These are phyloP conservation scores for Monsonia emarginata DNA, from an alignment of 441 rosid genomes.

Conservation along the genomic window DNA sequence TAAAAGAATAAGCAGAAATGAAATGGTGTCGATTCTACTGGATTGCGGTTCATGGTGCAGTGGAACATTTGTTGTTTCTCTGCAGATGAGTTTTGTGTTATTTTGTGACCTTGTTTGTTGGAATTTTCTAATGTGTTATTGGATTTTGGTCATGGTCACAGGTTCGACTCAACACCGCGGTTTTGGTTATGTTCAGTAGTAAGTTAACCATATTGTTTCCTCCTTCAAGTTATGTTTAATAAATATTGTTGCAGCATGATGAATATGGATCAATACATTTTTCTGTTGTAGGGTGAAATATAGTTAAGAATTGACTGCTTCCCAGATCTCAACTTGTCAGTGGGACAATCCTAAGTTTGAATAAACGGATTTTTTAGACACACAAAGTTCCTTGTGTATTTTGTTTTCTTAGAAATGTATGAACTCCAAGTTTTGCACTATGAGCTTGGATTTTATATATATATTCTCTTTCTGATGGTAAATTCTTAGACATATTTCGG, in stretches of 20 bases:
- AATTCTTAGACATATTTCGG: too few species aligned
- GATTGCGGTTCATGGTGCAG: neutral
- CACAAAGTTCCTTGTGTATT: too few species aligned
- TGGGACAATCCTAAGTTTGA: neutral
- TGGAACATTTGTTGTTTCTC: neutral
- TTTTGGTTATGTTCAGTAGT: conserved; percentile 75
- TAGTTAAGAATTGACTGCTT: too few species aligned
- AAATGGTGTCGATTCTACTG: neutral
- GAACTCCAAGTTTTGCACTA: too few species aligned
- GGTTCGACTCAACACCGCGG: conserved; percentile 88
- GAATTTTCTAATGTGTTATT: neutral
- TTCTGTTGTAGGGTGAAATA: neutral
- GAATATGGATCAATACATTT: neutral
- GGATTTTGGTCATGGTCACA: conserved; percentile 21
- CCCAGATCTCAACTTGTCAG: too few species aligned
- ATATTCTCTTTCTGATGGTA: too few species aligned
- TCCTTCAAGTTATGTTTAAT: neutral
- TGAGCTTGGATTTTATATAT: too few species aligned
- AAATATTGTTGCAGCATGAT: neutral
- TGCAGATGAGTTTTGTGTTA: neutral
- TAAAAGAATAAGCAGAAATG: neutral
- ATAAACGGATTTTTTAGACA: too few species aligned
- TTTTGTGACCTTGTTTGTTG: neutral
- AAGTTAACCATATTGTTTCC: conserved; percentile 27
- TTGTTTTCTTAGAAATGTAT: too few species aligned